Conservation (phyloP, 2,329 filamentous ascomycete species). For the Penicillium oxalicum region DNA sequence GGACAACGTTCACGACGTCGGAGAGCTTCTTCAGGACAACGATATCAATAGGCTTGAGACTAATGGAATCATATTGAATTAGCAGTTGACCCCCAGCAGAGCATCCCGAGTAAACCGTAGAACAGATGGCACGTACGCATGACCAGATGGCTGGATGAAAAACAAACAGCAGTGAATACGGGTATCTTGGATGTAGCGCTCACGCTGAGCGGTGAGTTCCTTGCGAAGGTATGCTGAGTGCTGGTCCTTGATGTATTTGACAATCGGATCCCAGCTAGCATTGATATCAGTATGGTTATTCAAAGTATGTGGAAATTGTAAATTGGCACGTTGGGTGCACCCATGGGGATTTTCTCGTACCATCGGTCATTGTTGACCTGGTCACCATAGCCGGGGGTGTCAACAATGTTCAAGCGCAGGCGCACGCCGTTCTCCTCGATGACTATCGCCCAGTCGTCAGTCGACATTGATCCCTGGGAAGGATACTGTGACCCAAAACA, state of each 20-base stretch:
- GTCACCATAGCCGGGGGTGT: conserved; percentile 96
- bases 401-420: conserved; percentile 95
- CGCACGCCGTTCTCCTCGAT: conserved; percentile 99
- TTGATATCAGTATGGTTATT: conserved; percentile 17
- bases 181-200: conserved; percentile 98
- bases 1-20: conserved; percentile 97
- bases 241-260: conserved; percentile 99
- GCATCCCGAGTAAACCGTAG: background rate
- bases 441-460: conserved; percentile 43
- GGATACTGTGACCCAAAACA: background rate
- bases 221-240: conserved; percentile 98
- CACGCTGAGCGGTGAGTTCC: conserved; percentile 97
- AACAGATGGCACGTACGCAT: conserved; percentile 53
- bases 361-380: conserved; percentile 99
- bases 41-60: conserved; percentile 96
- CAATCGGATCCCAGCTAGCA: conserved; percentile 87
- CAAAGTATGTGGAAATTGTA: background rate
- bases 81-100: background rate
- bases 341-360: conserved; percentile 27
- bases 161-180: conserved; percentile 99
- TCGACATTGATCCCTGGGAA: background rate
- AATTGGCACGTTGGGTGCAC: background rate
- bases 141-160: conserved; percentile 98
- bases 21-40: conserved; percentile 99
- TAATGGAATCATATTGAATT: conserved; percentile 16